These are phyloP conservation scores for Escallonia rubra DNA, from an alignment of 129 eudicot species.

Conservation along the genomic window DNA sequence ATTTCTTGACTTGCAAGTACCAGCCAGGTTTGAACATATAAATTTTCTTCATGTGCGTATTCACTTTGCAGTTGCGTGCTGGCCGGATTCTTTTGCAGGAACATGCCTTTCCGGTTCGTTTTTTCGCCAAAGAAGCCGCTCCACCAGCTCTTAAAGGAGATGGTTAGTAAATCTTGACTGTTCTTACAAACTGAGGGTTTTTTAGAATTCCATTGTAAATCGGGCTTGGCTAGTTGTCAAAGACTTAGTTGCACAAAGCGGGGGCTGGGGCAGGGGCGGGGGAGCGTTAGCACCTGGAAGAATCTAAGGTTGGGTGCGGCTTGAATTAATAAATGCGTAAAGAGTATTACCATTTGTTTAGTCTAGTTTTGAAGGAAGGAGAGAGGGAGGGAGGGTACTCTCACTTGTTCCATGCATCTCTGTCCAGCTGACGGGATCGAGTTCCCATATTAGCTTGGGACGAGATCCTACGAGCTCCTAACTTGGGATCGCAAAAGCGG, in stretches of 20 bases:
- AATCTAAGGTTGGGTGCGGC: too few species aligned
- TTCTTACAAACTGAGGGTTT: not conserved
- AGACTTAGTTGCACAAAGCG: not conserved
- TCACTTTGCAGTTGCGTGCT: slow-evolving; percentile 47
- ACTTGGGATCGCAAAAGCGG: too few species aligned
- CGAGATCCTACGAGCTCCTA: too few species aligned
- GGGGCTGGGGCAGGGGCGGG: not conserved
- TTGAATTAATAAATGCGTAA: too few species aligned
- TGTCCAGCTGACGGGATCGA: too few species aligned
- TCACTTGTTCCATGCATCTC: too few species aligned
- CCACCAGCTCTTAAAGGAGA: slow-evolving; percentile 79
- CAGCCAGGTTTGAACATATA: not conserved
- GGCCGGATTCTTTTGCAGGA: slow-evolving; percentile 39
- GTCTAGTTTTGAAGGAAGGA: too few species aligned
- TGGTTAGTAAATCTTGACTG: slow-evolving; percentile 35
- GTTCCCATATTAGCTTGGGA: too few species aligned
- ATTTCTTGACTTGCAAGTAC: not conserved
- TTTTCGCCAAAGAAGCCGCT: slow-evolving; percentile 70
- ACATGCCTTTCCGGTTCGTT: slow-evolving; percentile 43
- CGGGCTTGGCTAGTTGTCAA: not conserved
- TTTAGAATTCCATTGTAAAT: not conserved
- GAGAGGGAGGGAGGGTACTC: too few species aligned
- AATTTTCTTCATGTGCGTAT: slow-evolving; percentile 2
- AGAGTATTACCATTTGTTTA: too few species aligned
- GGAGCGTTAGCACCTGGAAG: not conserved